phyloP scores from a whole-genome alignment of 2,329 filamentous ascomycete genomes.

The Thielaviopsis euricoi region DNA sequence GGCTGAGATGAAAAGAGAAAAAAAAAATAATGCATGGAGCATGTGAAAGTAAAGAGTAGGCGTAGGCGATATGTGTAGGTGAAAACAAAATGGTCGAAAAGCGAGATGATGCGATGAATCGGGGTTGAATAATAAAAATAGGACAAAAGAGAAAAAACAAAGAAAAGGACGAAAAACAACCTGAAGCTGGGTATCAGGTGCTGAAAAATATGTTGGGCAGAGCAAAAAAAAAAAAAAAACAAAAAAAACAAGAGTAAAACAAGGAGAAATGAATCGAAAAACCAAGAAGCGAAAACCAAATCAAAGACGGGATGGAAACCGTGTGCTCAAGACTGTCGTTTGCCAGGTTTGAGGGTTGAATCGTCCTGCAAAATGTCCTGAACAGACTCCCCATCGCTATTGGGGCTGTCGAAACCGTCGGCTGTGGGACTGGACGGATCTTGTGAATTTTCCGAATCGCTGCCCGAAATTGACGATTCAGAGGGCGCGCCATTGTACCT shows the following conservation, averaged over 20 bases:
- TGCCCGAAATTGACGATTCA: conserved; percentile 17
- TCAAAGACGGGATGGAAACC: not conserved
- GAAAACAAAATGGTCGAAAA: not conserved
- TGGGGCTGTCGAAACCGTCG: not conserved
- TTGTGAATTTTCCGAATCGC: not conserved
- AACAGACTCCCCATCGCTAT: not conserved
- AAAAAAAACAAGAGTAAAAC: not conserved
- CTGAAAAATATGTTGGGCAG: not conserved
- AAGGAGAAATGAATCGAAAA: not conserved
- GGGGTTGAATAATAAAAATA: not conserved
- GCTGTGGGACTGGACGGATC: not conserved
- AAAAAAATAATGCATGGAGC: not conserved
- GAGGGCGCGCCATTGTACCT: conserved; percentile 30
- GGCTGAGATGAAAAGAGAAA: not conserved
- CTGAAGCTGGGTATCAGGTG: conserved; percentile 8
- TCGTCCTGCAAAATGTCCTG: not conserved
- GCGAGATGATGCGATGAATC: not conserved
- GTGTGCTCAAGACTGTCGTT: not conserved
- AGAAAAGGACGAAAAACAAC: not conserved
- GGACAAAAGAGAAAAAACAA: not conserved
- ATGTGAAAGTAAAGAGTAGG: not conserved
- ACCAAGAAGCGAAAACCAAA: not conserved
- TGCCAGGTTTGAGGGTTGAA: no score
- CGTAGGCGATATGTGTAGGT: not conserved
- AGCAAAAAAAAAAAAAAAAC: not conserved